Evolutionary conservation across 2,329 filamentous ascomycete genomes (phyloP), one percentile per base, ranked within the genome.

Genomic region (Diaporthe batatas): DNA sequence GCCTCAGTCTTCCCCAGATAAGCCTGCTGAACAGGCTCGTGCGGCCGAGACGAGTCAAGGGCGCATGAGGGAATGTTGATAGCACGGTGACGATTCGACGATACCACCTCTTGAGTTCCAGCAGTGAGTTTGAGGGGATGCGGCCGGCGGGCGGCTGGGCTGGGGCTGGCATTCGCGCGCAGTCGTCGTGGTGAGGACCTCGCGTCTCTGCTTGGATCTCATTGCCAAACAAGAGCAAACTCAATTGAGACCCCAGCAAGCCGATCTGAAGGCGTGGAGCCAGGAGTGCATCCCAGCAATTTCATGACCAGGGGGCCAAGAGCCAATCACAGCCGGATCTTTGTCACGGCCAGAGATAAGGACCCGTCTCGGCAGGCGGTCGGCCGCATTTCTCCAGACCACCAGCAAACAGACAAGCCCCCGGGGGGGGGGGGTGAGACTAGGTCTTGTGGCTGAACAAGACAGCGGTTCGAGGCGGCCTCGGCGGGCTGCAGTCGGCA

Each of bases 271-370:
- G 53, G 68, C 55, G 62, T 51, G 68, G 68, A 62, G 55, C 59
- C 25, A 44, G 59, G 42, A 65, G 44, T 32, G 44, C 47, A 53
- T 47, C 68, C 68, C 68, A 54, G 68, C 55, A 62, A 39, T 51
- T 39, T 29, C 32, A 21, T 21, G 47, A 53, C 23, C 57, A 29
- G 29, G 32, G 59, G 62, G 12, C 62, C 12, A 53, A 44, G 42
- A 6, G 49, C 68, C 68, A 70, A 70, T 62, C 68, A 70, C 32
- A 21, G 12, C 25, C 23, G 11, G 58, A 62, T 53, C 18, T 8
- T 62, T 70, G 58, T 62, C 58, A 59, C 32, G 34, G 29, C 55
- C 34, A 53, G 49, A 70, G 68, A 70, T 70, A 70, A 70, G 55
- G 55, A 54, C 68, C 68, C 68, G 55, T 70, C 68, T 70, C 47